These are phyloP conservation scores for Gnaphalium uliginosum DNA, from an alignment of 129 eudicot genomes.

Conservation along the genomic window DNA sequence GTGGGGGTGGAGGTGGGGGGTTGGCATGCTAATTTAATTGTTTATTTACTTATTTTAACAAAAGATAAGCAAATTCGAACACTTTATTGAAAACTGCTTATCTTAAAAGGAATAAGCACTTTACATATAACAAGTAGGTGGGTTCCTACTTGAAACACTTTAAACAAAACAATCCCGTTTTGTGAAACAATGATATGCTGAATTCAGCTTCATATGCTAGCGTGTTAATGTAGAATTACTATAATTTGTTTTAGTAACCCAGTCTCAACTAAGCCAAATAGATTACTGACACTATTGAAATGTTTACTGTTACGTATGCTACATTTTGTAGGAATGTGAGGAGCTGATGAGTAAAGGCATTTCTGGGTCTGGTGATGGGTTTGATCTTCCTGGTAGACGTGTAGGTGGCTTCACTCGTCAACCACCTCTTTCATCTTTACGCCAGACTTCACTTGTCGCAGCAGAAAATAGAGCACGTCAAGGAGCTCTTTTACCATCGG, in stretches of 20 bases:
- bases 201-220: neutral
- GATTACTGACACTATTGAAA: neutral
- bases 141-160: no score
- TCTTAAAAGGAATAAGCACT: no score
- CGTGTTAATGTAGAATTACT: neutral
- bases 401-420: slow-evolving; percentile 69
- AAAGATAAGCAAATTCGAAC: no score
- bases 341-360: slow-evolving; percentile 72
- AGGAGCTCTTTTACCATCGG: slow-evolving; percentile 60
- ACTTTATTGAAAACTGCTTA: no score
- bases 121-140: no score
- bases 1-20: no score
- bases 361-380: slow-evolving; percentile 67
- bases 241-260: neutral
- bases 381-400: slow-evolving; percentile 88
- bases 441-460: slow-evolving; percentile 57
- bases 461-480: slow-evolving; percentile 69
- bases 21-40: no score
- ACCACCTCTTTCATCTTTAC: slow-evolving; percentile 68
- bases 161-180: neutral
- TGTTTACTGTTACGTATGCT: neutral
- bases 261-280: neutral
- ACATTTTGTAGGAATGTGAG: slow-evolving; percentile 72
- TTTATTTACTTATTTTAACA: no score
- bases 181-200: neutral